Base-by-base conservation (phyloP, 441 rosid species). In the Rhodomyrtus psidioides region DNA sequence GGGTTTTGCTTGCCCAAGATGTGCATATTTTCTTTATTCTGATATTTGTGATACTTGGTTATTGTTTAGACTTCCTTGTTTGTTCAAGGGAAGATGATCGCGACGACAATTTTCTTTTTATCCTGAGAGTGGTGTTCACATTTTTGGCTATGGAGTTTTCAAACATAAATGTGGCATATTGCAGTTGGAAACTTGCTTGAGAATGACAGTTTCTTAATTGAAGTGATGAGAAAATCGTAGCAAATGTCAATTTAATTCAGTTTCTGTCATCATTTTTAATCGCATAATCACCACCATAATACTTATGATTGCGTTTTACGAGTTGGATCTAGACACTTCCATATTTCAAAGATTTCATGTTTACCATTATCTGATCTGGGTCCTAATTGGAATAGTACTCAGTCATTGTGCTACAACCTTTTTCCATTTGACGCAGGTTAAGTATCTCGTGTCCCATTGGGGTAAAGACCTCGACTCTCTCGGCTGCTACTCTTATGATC, bases 401-500 rank as follows among this genome's bases (percentile, higher is more conserved):
- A 12, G 79, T 34, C 79, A 34, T 65, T 24, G 51, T 70, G 46
- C 15, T 30, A 1, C 14, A 24, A 62, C 26, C 49, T 9, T 53
- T 6, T 60, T 55, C 51, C 56, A 82, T 62, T 87, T 1, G n/a
- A 5, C 26, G 65, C 93, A 96, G 99, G 93, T 94, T 49, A 94
- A 89, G 55, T 93, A 91, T 87, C 93, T 94, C 3, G 95, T 96
- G 57, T 92, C 98, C 6, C 88, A 92, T 14, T 95, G 98, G 99
- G 99, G 99, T 84, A 90, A 94, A 1, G 99, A 96, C 85, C 96
- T 91, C 4, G 90, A 96, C 81, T 94, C 97, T 42, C 93, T 94
- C 23, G 99, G 99, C 24, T 96, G 96, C 86, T 96, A 95, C 83
- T 93, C 97, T 0, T 96, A 95, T 16, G 98, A 96, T 83, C 86